Conservation (phyloP, 805 yeast species). For the Maudiozyma turicensis region DNA sequence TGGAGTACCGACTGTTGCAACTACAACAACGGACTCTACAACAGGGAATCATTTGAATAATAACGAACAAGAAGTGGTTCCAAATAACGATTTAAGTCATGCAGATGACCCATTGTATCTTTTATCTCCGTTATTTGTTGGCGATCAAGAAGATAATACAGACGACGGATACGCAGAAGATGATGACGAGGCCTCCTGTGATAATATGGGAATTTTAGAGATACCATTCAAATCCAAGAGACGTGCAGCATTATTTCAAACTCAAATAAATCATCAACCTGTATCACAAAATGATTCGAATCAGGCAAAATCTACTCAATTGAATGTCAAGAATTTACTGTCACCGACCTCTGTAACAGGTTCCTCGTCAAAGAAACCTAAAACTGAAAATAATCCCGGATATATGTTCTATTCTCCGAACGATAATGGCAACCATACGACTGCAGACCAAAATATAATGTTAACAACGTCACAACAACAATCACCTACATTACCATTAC, state of each 20-base stretch:
- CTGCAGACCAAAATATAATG: no score
- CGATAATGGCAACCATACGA: no score
- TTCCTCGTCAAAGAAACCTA: not conserved
- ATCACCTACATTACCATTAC: not conserved
- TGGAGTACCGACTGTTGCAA: not conserved
- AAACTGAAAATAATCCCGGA: not conserved
- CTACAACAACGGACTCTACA: not conserved
- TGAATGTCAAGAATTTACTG: not conserved
- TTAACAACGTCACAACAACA: not conserved
- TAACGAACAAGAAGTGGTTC: not conserved
- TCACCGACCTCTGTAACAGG: not conserved
- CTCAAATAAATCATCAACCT: slow-evolving; percentile 9
- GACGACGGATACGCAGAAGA: slow-evolving; percentile 27
- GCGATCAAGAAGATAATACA: slow-evolving; percentile 12
- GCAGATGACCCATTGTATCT: not conserved
- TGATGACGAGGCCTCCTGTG: slow-evolving; percentile 24
- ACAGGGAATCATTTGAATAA: not conserved
- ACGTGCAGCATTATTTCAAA: slow-evolving; percentile 12
- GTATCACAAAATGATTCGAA: not conserved
- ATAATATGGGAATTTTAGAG: slow-evolving; percentile 19
- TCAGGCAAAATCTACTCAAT: not conserved
- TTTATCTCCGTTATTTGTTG: slow-evolving; percentile 1
- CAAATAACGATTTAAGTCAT: not conserved
- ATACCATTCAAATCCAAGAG: slow-evolving; percentile 17
- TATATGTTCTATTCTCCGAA: no score